phyloP scores from a whole-genome alignment of 1,139 yeast species.

The Komagataea norvegica region DNA sequence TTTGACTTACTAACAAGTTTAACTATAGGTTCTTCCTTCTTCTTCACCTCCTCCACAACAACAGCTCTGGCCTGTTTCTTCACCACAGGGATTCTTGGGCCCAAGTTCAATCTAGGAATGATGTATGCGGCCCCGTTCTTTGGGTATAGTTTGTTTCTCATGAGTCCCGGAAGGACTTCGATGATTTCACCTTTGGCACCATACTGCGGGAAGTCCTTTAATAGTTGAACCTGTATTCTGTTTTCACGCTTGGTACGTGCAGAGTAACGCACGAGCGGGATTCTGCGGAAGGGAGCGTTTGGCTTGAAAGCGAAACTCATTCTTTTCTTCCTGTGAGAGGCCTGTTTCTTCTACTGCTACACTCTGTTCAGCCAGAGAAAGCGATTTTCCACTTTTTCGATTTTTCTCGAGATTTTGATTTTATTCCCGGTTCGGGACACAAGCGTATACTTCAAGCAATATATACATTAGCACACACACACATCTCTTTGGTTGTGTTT shows the following conservation, averaged over 20 bases:
- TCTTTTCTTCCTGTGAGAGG: no score
- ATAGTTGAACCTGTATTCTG: constrained; percentile 56
- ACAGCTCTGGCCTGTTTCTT: constrained; percentile 28
- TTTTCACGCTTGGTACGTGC: constrained; percentile 38
- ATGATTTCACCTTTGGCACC: constrained; percentile 62
- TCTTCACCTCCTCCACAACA: constrained; percentile 10
- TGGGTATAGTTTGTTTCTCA: constrained; percentile 75
- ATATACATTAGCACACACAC: no score
- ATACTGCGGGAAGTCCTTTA: constrained; percentile 56
- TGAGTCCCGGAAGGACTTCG: constrained; percentile 72
- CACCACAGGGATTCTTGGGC: constrained; percentile 61
- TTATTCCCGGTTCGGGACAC: no score
- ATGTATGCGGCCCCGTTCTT: constrained; percentile 70
- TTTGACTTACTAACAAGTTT: constrained; percentile 8
- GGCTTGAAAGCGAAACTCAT: constrained; percentile 16
- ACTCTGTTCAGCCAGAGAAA: no score
- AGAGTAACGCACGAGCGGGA: constrained; percentile 26
- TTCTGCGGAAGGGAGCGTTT: constrained; percentile 13
- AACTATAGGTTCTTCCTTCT: constrained; percentile 5
- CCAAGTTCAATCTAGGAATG: constrained; percentile 37
- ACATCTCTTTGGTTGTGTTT: no score
- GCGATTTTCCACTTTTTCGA: no score
- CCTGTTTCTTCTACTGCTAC: no score
- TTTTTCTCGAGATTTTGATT: no score
- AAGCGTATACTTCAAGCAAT: no score